Evolutionary conservation across 1,139 yeast species (phyloP), one percentile per base, ranked within the genome.

Genomic region (Hyphopichia khmerensis): DNA sequence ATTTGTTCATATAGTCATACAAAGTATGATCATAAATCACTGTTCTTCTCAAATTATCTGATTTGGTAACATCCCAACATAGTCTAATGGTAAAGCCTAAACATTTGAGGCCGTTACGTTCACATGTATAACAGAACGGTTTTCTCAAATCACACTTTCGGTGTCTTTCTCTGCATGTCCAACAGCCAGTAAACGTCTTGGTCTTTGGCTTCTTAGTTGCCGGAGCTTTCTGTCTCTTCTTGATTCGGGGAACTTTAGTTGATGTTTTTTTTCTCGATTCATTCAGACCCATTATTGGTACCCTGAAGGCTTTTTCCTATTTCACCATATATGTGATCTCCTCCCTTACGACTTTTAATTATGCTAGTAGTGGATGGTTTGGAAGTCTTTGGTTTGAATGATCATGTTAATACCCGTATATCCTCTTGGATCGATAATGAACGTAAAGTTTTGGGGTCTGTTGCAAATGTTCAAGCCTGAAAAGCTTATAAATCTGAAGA

Each of bases 121-220:
- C 40, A 38, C 40, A 38, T n/a, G 26, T 30, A 18, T 16, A 38
- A 27, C 60, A 56, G 1, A 43, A 36, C 2, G 60, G 60, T 36
- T 53, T 52, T 4, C 42, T 39, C 30, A 55, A 58, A 38, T 56
- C 60, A 35, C 60, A 56, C 29, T 56, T 56, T 40, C 55, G 55
- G 40, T 56, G 60, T 40, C 51, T 52, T 16, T 55, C 44, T 35
- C 60, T 46, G 35, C 60, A 56, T 36, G 49, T 51, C 26, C 55
- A 42, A 34, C 60, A 56, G 4, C 60, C 60, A 3, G 60, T 55
- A 15, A 38, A 38, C 10, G 40, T 38, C 26, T 38, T 38, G 4
- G 40, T 38, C 32, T 38, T 38, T n/a, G 33, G 36, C 21, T 26
- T 38, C 10, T 26, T 26, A 9, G 13, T 11, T 7, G 10, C 29